Evolutionary conservation across 768 basidiomycete species (phyloP).

Genomic region (Neoboletus subvelutipes): DNA sequence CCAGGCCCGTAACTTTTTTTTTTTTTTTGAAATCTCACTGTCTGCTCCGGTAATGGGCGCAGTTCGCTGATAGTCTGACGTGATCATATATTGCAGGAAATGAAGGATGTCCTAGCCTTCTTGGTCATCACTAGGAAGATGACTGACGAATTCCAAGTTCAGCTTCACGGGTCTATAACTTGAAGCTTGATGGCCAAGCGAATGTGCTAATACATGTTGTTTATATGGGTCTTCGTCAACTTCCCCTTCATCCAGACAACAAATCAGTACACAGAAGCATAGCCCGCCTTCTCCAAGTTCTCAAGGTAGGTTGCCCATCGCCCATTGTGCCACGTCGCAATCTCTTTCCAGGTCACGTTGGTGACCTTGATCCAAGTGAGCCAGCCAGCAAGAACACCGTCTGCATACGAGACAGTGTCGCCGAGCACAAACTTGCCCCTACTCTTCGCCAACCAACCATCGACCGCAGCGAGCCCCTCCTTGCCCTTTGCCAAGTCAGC

Average conservation of each 20-base stretch:
- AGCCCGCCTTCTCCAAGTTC: slow-evolving; percentile 31
- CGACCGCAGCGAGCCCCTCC: slow-evolving; percentile 26
- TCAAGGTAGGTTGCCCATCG: slow-evolving; percentile 37
- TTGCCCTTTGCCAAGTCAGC: slow-evolving; percentile 30
- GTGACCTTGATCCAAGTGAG: slow-evolving; percentile 36
- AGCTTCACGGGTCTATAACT: neutral
- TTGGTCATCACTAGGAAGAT: neutral
- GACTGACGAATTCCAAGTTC: neutral
- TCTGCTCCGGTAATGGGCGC: neutral
- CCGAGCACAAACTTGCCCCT: slow-evolving; percentile 37
- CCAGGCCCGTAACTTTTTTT: slow-evolving; percentile 39
- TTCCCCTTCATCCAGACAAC: neutral
- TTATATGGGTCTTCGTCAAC: neutral
- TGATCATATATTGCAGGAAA: neutral
- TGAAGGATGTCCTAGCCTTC: neutral
- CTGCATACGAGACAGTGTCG: slow-evolving; percentile 34
- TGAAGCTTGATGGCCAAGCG: neutral
- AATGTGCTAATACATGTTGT: neutral
- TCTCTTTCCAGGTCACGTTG: slow-evolving; percentile 34
- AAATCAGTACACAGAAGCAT: slow-evolving; percentile 22
- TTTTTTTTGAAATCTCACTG: neutral
- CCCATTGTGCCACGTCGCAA: slow-evolving; percentile 39
- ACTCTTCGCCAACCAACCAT: slow-evolving; percentile 31
- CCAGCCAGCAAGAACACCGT: slow-evolving; percentile 34
- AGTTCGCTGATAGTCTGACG: slow-evolving; percentile 1